These are phyloP conservation scores for Ampelocalamus luodianensis DNA, from an alignment of 176 grass and related monocot species.

Conservation along the genomic window DNA sequence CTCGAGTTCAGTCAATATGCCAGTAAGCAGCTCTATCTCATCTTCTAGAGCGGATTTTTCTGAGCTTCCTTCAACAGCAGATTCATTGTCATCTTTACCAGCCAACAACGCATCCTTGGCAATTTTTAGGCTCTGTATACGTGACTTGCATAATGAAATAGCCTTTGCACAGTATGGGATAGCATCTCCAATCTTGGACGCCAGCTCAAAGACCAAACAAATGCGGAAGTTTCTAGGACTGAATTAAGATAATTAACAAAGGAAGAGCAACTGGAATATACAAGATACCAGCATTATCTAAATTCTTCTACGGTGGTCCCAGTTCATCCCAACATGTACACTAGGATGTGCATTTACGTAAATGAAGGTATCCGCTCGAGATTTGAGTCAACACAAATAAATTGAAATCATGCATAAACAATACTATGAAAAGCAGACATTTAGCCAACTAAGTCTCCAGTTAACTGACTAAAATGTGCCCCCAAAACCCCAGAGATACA, in stretches of 20 bases:
- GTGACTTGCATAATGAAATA: constrained; percentile 81
- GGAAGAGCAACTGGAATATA: background rate
- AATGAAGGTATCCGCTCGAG: constrained; percentile 1
- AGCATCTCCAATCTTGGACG: constrained; percentile 64
- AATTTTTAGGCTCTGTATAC: constrained; percentile 62
- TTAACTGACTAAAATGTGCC: background rate
- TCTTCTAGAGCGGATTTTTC: constrained; percentile 51
- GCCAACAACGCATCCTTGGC: constrained; percentile 42
- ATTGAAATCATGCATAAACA: background rate
- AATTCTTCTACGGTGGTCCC: background rate
- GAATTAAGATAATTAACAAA: constrained; percentile 54
- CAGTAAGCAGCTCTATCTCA: constrained; percentile 77
- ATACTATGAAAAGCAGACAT: constrained; percentile 9
- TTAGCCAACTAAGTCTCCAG: background rate
- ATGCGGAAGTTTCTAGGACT: constrained; percentile 84
- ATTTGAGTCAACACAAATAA: background rate
- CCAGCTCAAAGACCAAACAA: constrained; percentile 80
- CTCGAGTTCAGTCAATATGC: constrained; percentile 85
- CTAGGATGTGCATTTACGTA: constrained; percentile 13
- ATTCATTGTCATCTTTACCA: constrained; percentile 47
- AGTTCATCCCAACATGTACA: background rate
- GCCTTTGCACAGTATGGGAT: constrained; percentile 86
- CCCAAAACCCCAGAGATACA: constrained; percentile 5
- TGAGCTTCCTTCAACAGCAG: constrained; percentile 50
- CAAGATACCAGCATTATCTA: background rate